Base-by-base conservation (phyloP, 148 eudicot genomes). In the Cornus kousa region DNA sequence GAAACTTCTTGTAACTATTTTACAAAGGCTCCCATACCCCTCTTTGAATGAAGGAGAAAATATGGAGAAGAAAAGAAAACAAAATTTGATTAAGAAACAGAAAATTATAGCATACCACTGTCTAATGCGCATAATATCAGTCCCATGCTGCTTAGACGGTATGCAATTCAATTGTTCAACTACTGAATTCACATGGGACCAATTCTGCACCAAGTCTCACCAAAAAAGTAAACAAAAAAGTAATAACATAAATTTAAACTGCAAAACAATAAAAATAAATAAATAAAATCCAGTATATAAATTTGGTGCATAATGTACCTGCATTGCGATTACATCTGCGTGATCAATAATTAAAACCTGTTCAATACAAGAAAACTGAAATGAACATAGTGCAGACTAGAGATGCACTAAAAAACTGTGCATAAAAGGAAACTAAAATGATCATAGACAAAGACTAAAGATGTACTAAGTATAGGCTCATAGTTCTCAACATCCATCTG, bases 321-420 rank as follows among this genome's bases (percentile, higher is more conserved):
- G 99, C 99, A 96, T 96, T 40, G 94, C 75, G 82, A 94, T 89
- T 77, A 96, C 90, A 83, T 96, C 99, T 55, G 98, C 97, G 86
- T 96, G 99, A 80, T 96, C 99, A 79, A 96, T 80, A 57, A 96
- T 79, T 81, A 96, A 82, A 81, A 96, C 86, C 99, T 96, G 90
- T 76, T 48, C 53, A 48, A 7, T 28, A 48, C 7, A 48, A 7
- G 12, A 8, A 7, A 7, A 7, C 53, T 48, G 28, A 48, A 8
- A 48, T 48, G 9, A 48, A 48, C 53, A 68, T 12, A 68, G 71
- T 31, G 37, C 68, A 67, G 73, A 80, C 20, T 50, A 80, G 24
- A 28, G 23, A 19, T 31, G 20, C 12, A 6, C 48, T 6, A 6
- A 43, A 82, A 81, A 96, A 85, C 99, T 96, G 48, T 43, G 4